Conservation (phyloP, 176 grass and related monocot species). For the Aegilops sharonensis region DNA sequence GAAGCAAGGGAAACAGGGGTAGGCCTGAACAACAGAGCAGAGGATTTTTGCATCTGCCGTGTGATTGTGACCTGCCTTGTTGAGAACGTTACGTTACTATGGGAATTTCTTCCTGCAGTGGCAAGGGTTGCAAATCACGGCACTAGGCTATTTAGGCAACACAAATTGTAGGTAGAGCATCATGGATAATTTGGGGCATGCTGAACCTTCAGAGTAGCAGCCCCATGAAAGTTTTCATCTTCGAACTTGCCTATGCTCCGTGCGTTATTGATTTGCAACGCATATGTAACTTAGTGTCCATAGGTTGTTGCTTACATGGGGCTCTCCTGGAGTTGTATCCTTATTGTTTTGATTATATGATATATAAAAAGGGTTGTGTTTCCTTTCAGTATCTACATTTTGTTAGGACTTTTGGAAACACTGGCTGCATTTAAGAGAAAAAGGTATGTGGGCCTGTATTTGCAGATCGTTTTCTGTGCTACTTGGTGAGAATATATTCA, state of each 20-base stretch:
- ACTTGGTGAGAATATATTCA: background rate
- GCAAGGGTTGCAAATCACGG: conserved; percentile 21
- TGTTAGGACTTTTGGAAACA: background rate
- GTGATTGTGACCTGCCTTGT: conserved; percentile 36
- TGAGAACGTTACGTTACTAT: background rate
- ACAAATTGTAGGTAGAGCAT: conserved; percentile 28
- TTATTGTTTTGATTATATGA: conserved; percentile 19
- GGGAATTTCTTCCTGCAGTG: conserved; percentile 10
- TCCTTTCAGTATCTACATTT: background rate
- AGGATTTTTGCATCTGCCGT: conserved; percentile 25
- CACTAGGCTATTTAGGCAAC: conserved; percentile 30
- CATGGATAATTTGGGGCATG: conserved; percentile 23
- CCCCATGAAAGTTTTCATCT: conserved; percentile 37
- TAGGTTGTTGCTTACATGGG: conserved; percentile 29
- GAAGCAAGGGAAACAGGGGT: conserved; percentile 68
- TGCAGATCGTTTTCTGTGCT: background rate
- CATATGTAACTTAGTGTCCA: conserved; percentile 36
- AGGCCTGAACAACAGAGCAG: conserved; percentile 13
- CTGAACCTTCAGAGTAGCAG: background rate
- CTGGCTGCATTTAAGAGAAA: background rate
- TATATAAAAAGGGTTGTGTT: background rate
- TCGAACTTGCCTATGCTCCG: conserved; percentile 24
- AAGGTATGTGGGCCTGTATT: background rate
- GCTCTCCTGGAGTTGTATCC: conserved; percentile 24
- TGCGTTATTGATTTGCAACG: conserved; percentile 40